Evolutionary conservation across 495 filamentous ascomycete genomes (phyloP), one percentile per base, ranked within the genome.

Genomic region (Chaetomium tenue): DNA sequence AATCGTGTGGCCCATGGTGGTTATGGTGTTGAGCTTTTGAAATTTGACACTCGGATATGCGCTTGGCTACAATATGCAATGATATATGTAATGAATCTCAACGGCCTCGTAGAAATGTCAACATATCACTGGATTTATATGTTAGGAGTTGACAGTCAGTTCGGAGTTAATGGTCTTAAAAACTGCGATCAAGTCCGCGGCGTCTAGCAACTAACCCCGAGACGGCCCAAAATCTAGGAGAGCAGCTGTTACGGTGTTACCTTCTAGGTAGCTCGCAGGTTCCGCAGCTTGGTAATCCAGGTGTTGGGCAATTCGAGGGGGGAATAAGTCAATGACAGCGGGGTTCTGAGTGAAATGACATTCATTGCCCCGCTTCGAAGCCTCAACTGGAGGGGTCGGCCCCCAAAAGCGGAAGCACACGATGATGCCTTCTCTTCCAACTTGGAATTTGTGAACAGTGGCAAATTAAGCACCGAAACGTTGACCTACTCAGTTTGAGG

Each of bases 1-100:
- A 47, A 87, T 69, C 12, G 65, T 69, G 63, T 66, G 65, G 18
- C 16, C 60, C 71, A 73, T 73, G 54, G 22, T 48, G 33, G 33
- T 37, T 7, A 37, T 6, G 33, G 33, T 1, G 28, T 40, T 15
- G 16, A 8, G 30, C 3, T 44, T 44, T 44, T 18, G 51, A 26
- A 5, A 13, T 54, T n/a, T 54, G 51, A 33, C 16, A 26, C 16
- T 26, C 3, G 48, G 28, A 15, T 22, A 37, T 25, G 48, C 4
- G 48, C 28, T 52, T 37, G 33, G 11, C n/a, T 15, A 23, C 18
- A 23, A 3, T 40, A 22, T 47, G n/a, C 2, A 47, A 7, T 37
- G 11, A n/a, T n/a, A n/a, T n/a, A n/a, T n/a, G n/a, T 1, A 12
- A 30, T 30, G 6, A 7, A 12, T 37, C 3, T 37, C 7, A 47